These are phyloP conservation scores for Gaillardinia entomophila DNA, from an alignment of 805 yeast genomes.

Conservation along the genomic window DNA sequence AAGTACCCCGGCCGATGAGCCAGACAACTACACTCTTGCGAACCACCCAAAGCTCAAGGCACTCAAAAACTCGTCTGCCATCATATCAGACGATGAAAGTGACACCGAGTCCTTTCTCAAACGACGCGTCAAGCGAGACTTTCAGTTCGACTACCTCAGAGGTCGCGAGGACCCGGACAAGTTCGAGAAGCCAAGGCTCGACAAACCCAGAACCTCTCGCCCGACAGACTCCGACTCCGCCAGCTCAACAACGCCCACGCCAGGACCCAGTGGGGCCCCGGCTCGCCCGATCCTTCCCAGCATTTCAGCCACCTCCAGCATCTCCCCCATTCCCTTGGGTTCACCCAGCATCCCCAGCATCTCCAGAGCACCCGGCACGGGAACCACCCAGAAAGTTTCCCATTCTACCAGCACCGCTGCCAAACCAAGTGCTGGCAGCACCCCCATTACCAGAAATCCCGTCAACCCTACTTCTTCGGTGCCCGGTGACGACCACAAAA, in stretches of 20 bases:
- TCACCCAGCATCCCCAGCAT: neutral
- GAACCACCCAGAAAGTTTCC: neutral
- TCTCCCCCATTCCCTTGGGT: neutral
- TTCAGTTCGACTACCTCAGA: constrained; percentile 11
- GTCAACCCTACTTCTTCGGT: no score
- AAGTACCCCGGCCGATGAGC: constrained; percentile 4
- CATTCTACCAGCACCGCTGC: no score
- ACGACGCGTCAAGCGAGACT: constrained; percentile 16
- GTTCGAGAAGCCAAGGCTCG: neutral
- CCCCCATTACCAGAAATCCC: no score
- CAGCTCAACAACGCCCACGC: no score
- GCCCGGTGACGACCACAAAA: constrained; percentile 7
- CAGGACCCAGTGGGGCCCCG: no score
- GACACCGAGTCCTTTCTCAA: constrained; percentile 16
- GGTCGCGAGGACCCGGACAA: neutral
- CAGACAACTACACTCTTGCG: constrained; percentile 1
- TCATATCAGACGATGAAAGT: constrained; percentile 33
- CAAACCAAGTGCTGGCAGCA: no score
- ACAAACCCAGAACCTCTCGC: no score
- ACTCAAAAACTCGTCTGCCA: constrained; percentile 10
- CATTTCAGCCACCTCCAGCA: neutral
- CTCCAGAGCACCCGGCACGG: neutral
- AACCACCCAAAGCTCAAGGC: constrained; percentile 3
- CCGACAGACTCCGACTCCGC: no score
- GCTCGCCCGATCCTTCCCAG: no score